These are phyloP conservation scores for Pseudozyma pruni DNA, from an alignment of 1,284 basidiomycete genomes.

Conservation along the genomic window DNA sequence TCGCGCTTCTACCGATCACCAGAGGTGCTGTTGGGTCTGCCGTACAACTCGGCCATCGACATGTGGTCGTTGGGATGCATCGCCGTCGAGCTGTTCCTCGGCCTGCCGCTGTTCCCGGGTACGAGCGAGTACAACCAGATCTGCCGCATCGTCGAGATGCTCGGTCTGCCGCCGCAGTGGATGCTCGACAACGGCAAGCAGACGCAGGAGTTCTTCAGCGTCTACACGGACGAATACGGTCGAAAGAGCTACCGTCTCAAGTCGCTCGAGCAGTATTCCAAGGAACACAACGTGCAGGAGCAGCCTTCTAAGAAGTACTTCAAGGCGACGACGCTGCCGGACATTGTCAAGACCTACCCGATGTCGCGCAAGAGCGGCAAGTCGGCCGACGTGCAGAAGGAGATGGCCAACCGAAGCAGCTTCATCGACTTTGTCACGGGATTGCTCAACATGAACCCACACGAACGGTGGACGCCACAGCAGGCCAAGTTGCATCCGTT, in stretches of 20 bases:
- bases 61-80: conserved; percentile 97
- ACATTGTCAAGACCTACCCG: conserved; percentile 95
- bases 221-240: conserved; percentile 80
- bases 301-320: conserved; percentile 99
- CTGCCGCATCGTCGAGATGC: conserved; percentile 95
- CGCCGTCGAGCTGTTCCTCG: conserved; percentile 96
- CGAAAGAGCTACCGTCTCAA: conserved; percentile 91
- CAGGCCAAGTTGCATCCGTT: conserved; percentile 96
- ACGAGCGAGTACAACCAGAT: conserved; percentile 99
- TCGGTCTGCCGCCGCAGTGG: conserved; percentile 89
- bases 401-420: conserved; percentile 89
- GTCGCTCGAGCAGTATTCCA: conserved; percentile 90
- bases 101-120: conserved; percentile 93
- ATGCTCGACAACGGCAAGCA: conserved; percentile 98
- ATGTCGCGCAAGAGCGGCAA: conserved; percentile 82
- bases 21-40: conserved; percentile 92
- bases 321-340: conserved; percentile 89
- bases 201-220: conserved; percentile 90
- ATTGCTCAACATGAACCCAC: conserved; percentile 90
- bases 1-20: conserved; percentile 98
- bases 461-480: conserved; percentile 95
- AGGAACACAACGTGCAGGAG: conserved; percentile 92
- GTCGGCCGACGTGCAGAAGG: conserved; percentile 89
- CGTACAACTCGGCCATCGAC: conserved; percentile 92
- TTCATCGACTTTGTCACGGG: conserved; percentile 99